Base-by-base conservation (phyloP, 2,329 filamentous ascomycete genomes). In the Penicillium sp. region DNA sequence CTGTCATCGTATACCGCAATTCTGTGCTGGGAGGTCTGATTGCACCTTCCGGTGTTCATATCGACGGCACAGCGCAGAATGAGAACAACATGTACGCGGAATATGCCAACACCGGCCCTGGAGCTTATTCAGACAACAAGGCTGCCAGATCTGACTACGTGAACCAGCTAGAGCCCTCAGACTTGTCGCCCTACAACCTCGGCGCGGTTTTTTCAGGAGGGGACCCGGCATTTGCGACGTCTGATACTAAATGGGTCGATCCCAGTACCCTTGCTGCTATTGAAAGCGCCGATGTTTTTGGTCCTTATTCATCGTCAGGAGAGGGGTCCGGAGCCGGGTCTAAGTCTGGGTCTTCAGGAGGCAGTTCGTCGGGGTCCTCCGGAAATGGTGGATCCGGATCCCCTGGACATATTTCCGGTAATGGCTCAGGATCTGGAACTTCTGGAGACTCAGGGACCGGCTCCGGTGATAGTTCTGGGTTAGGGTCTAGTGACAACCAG, bases 1-100 rank as follows among this genome's bases (percentile, higher is more conserved):
- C 74, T 0, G 68, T 72, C 1, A 75, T 65, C 1, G 60, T 79
- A 1, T 79, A 69, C 54, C 69, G 75, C 6, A 70, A 74, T 42
- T 71, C 72, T 0, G 63, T 53, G 6, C 60, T 79, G 16, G 69
- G 65, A 1, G 66, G 63, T 31, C 63, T 76, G 18, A 66, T 79
- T 31, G 68, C 73, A 22, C 53, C 68, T 1, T 60, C 63, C 10
- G 58, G 58, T 11, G 56, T 47, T 10, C 47, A 57, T 20, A 30
- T 57, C 35, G 56, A 59, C 39, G n/a, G 35, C 7, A 75, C 72
- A 46, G 69, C 75, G 0, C 68, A 74, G 44, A 54, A 63, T 3
- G 33, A 63, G 1, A 52, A 62, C 18, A 63, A 73, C 18, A 61
- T 68, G n/a, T 77, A 75, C 53, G 63, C 69, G 2, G 76, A 79